phyloP scores from a whole-genome alignment of 2,329 filamentous ascomycete genomes.

The Penicillium janthinellum region DNA sequence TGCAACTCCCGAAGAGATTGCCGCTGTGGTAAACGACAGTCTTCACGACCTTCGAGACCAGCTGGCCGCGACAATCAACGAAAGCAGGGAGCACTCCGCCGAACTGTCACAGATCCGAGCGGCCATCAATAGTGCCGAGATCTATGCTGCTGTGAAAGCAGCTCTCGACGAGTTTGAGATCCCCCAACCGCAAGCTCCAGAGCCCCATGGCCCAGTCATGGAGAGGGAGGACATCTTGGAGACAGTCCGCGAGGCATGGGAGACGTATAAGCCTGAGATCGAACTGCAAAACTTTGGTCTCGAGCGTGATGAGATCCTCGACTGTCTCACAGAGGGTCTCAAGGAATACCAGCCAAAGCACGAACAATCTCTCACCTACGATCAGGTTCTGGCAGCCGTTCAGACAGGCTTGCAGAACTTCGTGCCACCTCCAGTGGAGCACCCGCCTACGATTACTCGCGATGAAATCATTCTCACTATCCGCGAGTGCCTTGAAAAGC shows the following conservation, averaged over 20 bases:
- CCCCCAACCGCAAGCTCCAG: conserved; percentile 60
- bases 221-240: conserved; percentile 82
- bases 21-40: conserved; percentile 75
- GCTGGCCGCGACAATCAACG: conserved; percentile 75
- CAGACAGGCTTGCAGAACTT: conserved; percentile 85
- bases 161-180: conserved; percentile 63
- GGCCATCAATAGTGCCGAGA: conserved; percentile 75
- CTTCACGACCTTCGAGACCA: conserved; percentile 81
- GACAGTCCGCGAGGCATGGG: conserved; percentile 87
- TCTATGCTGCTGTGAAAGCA: conserved; percentile 80
- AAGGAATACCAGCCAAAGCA: conserved; percentile 65
- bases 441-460: conserved; percentile 68
- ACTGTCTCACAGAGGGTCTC: conserved; percentile 82
- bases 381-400: conserved; percentile 83
- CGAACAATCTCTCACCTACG: conserved; percentile 67
- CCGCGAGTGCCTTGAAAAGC: conserved; percentile 81
- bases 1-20: conserved; percentile 69
- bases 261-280: conserved; percentile 91
- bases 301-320: conserved; percentile 85
- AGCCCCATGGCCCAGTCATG: conserved; percentile 54
- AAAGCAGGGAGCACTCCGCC: conserved; percentile 70
- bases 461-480: conserved; percentile 85
- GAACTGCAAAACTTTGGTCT: conserved; percentile 87
- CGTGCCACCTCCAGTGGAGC: conserved; percentile 70
- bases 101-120: conserved; percentile 64